Base-by-base conservation (phyloP, 208 protist genomes). In the Crithidia brevicula region DNA sequence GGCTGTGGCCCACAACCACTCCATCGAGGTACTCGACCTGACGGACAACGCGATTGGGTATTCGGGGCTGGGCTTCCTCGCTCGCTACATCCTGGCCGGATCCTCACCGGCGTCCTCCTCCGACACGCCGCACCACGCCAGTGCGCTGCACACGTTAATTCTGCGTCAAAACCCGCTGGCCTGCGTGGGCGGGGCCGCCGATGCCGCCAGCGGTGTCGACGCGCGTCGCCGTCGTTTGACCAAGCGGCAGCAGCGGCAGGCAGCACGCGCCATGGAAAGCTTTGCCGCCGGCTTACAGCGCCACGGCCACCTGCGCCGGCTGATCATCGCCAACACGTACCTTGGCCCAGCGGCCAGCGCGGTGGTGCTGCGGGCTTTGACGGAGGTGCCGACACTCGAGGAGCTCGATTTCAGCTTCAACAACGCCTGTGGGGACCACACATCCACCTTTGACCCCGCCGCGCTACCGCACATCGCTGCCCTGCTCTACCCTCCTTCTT, bases 331-430 rank as follows among this genome's bases (percentile, higher is more conserved):
- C n/a, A 67, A 77, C 60, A 93, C 93, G 58, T 84, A 94, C 75
- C 78, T 96, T 51, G 91, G 91, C 16, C 77, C 91, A 2, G 57
- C 61, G 20, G 72, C 91, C 25, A 83, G 82, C 56, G 73, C 72
- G 13, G 71, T 79, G 15, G 34, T 96, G 69, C 66, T 96, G 50
- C 42, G 53, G 22, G 86, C 83, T 20, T 70, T 94, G 47, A 43
- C 61, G 2, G 68, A 45, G 28, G 82, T 75, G 7, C 67, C 72
- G 36, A 50, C 47, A 31, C 66, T 95, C 57, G 82, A 88, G 68
- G 91, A 96, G 72, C 51, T 96, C 27, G 88, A 92, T 70, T 80
- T 93, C 51, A 67, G 67, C 23, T 70, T 78, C 72, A 94, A 94
- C 74, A 71, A 93, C 67, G 82, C 83, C 46, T 94, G 88, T 49